These are phyloP conservation scores for Yamadazyma scolyti DNA, from an alignment of 805 yeast genomes.

Conservation along the genomic window DNA sequence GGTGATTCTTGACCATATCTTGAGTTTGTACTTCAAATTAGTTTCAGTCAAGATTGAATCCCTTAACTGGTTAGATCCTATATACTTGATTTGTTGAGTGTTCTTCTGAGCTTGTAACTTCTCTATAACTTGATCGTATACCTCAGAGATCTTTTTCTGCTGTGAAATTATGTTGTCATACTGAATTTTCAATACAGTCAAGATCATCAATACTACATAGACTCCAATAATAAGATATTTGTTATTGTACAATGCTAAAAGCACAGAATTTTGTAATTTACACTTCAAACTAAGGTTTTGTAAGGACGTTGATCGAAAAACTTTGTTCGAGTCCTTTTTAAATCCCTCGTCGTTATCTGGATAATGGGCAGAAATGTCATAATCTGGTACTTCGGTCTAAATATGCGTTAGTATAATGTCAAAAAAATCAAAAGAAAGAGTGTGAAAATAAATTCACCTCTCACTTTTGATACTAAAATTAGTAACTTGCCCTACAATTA, in stretches of 20 bases:
- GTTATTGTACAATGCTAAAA: slow-evolving; percentile 29
- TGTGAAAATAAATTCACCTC: not conserved
- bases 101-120: slow-evolving; percentile 45
- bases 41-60: slow-evolving; percentile 53
- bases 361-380: slow-evolving; percentile 6
- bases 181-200: slow-evolving; percentile 18
- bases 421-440: too few relatives aligned
- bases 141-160: slow-evolving; percentile 39
- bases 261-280: slow-evolving; percentile 49
- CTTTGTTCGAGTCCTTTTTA: slow-evolving; percentile 40
- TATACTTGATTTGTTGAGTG: slow-evolving; percentile 24
- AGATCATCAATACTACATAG: slow-evolving; percentile 9
- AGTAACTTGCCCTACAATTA: slow-evolving; percentile 76
- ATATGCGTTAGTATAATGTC: slow-evolving; percentile 21
- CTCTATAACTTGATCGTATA: slow-evolving; percentile 46
- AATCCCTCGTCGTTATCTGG: slow-evolving; percentile 16
- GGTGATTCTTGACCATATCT: slow-evolving; percentile 58
- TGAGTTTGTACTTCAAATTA: slow-evolving; percentile 34
- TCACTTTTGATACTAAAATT: not conserved
- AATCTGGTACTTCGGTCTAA: slow-evolving; percentile 12
- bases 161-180: slow-evolving; percentile 34
- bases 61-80: slow-evolving; percentile 70
- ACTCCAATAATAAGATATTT: slow-evolving; percentile 17
- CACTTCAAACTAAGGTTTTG: slow-evolving; percentile 57
- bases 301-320: slow-evolving; percentile 73